Conservation (phyloP, 2,329 filamentous ascomycete species). For the Clathrospora elynae region DNA sequence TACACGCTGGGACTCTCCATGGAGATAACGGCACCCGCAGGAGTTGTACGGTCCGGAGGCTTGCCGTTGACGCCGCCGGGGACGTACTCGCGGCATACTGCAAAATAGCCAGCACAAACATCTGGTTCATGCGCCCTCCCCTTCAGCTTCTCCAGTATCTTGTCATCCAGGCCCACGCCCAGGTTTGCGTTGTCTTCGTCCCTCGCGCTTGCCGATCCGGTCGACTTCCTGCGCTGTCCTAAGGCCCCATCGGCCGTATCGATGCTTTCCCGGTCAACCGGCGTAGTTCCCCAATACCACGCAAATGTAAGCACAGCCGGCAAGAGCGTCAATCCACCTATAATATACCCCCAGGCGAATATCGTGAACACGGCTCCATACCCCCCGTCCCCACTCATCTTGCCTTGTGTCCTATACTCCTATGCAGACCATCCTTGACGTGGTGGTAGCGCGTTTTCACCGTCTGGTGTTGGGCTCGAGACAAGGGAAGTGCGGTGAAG, state of each 20-base stretch:
- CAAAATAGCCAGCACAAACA: conserved; percentile 88
- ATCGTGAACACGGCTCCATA: conserved; percentile 32
- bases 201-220: conserved; percentile 16
- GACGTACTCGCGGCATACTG: conserved; percentile 91
- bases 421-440: conserved; percentile 22
- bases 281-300: conserved; percentile 28
- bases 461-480: background rate
- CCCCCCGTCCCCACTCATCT: conserved; percentile 34
- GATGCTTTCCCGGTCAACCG: conserved; percentile 16
- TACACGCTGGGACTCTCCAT: conserved; percentile 91
- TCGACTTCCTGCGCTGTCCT: conserved; percentile 17
- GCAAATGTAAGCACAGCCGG: conserved; percentile 22
- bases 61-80: conserved; percentile 91
- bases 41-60: conserved; percentile 83
- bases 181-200: conserved; percentile 20
- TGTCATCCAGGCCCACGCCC: conserved; percentile 28
- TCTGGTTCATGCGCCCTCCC: conserved; percentile 65
- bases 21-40: conserved; percentile 76
- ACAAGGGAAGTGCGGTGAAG: background rate
- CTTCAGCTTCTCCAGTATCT: conserved; percentile 33
- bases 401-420: conserved; percentile 24
- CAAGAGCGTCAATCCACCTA: conserved; percentile 32
- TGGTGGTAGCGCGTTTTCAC: conserved; percentile 2
- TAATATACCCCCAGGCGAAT: conserved; percentile 35
- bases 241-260: conserved; percentile 1